Conservation (phyloP, 192 early-diverging fungal species). For the Rhizophagus clarus region DNA sequence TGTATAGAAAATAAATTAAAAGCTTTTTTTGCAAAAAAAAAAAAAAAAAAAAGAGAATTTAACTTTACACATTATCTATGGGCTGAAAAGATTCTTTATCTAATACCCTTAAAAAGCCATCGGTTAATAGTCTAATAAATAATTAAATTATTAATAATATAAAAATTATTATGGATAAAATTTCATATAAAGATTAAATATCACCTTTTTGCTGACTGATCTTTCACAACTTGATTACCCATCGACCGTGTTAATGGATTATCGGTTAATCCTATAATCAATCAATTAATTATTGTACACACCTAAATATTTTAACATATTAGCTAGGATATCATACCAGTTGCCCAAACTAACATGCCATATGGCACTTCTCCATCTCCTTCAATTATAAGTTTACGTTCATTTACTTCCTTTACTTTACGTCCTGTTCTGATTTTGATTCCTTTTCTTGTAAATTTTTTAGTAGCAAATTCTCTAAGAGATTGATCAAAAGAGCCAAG, state of each 20-base stretch:
- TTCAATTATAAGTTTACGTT: conserved; percentile 53
- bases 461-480: conserved; percentile 72
- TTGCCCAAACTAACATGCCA: conserved; percentile 85
- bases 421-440: conserved; percentile 74
- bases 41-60: background rate
- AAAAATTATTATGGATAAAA: background rate
- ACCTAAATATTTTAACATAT: background rate
- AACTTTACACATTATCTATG: conserved; percentile 54
- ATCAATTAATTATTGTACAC: conserved; percentile 23
- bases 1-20: conserved; percentile 3
- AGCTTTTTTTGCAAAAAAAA: background rate
- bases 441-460: conserved; percentile 73
- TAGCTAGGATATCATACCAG: conserved; percentile 57
- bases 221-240: conserved; percentile 46
- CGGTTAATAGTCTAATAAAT: conserved; percentile 67
- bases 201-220: conserved; percentile 38
- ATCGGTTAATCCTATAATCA: conserved; percentile 76
- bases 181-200: background rate
- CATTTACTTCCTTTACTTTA: conserved; percentile 59
- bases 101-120: conserved; percentile 74
- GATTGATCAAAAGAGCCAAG: conserved; percentile 76
- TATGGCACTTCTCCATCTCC: conserved; percentile 48
- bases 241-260: conserved; percentile 53
- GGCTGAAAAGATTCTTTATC: conserved; percentile 58
- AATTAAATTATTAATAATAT: background rate